Base-by-base conservation (phyloP, 2,329 filamentous ascomycete species). In the Alternaria brassicicola region DNA sequence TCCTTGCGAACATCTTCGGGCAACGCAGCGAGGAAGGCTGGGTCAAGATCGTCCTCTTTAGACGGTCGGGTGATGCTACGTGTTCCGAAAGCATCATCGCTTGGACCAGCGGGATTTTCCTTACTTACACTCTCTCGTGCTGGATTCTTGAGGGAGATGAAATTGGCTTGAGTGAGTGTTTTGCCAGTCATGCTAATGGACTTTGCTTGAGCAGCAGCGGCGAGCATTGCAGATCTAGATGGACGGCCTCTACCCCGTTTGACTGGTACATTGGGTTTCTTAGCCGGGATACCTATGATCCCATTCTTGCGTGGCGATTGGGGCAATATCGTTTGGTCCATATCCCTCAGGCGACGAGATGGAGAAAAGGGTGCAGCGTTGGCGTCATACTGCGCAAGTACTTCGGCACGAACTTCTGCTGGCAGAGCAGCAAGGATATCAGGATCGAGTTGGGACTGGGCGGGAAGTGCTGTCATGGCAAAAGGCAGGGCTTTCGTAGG, bases 401-500 rank as follows among this genome's bases (percentile, higher is more conserved):
- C 82, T 76, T 98, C 95, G 2, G 88, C 86, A 62, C 93, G 91
- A 73, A 99, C 87, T 61, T 97, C 92, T 35, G 90, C 88, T 0
- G 95, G 95, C 1, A 99, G 81, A 1, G 91, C 91, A 39, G 89
- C 86, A 62, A 98, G 89, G 2, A 93, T 90, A 39, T 94, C 92
- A 0, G 88, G 88, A 70, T 99, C 95, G 19, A 98, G 83, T 67
- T 96, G 91, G 0, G 92, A 89, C 25, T 92, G 88, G 1, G 81
- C 82, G 2, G 86, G 86, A 3, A 88, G 76, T 6, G 80, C 70
- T 26, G 78, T 75, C 25, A 74, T 69, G 26, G 71, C 53, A 38
- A 74, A 74, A 3, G 70, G 65, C 6, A 60, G 7, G 15, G 51
- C 36, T 28, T 67, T 71, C 4, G 64, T 62, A 10, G 68, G 66